Evolutionary conservation across 2,329 filamentous ascomycete genomes (phyloP), one percentile per base, ranked within the genome.

Genomic region (Cryphonectria parasitica): DNA sequence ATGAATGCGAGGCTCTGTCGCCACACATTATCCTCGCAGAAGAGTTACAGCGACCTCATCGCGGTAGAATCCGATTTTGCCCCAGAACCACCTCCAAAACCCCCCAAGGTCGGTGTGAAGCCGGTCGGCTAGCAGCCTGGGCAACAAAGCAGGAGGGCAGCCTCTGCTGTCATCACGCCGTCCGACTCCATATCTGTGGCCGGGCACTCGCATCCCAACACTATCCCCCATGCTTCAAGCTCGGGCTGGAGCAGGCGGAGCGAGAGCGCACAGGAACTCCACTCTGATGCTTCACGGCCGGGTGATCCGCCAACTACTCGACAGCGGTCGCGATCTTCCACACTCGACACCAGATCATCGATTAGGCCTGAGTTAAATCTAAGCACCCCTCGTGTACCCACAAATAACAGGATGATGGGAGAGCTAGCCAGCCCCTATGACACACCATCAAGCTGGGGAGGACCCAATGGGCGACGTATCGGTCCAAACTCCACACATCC

Each of bases 1-100:
- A 10, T 4, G 11, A 10, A 45, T 19, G n/a, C n/a, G n/a, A 25
- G 15, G 15, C n/a, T 25, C 49, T 19, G 25, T 31, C 39, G 49
- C 36, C 63, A 52, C 25, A 54, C 49, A 7, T 13, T 68, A 19
- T 64, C 74, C 69, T 66, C 63, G 69, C 41, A 34, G 68, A 73
- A 73, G 45, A 79, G 76, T 74, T 80, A 80, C 75, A 82, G 79
- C 71, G 80, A 82, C 71, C 77, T 81, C 76, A 80, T 82, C 72
- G 77, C 81, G 70, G 76, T 80, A 74, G 76, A 79, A 68, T 67
- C 75, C 64, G 76, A 80, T 68, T 74, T 74, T 68, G 71, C 74
- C 71, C 63, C 78, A 73, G 77, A 68, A 80, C 70, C 68, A 67
- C 74, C 75, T 73, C 74, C 73, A 70, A 72, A 76, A 74, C 71